Base-by-base conservation (phyloP, 345 rosid species). In the Draba incana region DNA sequence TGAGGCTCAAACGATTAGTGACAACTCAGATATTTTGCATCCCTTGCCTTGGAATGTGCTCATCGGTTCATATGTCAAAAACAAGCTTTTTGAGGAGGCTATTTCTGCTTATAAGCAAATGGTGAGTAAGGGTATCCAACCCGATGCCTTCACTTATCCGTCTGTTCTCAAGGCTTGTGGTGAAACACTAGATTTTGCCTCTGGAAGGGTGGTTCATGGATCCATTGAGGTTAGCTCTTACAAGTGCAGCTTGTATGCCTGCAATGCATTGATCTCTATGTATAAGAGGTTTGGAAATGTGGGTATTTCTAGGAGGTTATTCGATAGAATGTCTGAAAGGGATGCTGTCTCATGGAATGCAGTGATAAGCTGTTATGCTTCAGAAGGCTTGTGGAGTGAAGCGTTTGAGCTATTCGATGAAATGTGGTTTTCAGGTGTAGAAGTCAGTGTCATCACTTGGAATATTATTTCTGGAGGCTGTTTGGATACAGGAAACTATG, bases 271-370 rank as follows among this genome's bases (percentile, higher is more conserved):
- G 84, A 76, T 86, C 35, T 81, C 97, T 14, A 86, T 90, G 97
- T 88, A 90, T 74, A 84, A 89, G 45, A 86, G 80, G 57, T 72
- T 81, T 65, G 86, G 89, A 23, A 70, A 81, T 39, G 69, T 88
- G 62, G 60, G 66, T 62, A 64, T 74, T 62, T 85, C 89, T 13
- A 77, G 73, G 10, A 20, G 47, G 44, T 68, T 90, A 77, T 90
- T 90, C 30, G 84, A 88, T 59, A 60, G 72, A 14, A 91, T 91
- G 89, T 69, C 70, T 0, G 81, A 83, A 52, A 86, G 81, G 76
- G 96, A 90, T 80, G 79, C 69, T 59, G 84, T 88, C 31, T 84
- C 96, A 37, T 91, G 97, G 97, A 88, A 88, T 61, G 75, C 96
- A 2, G 76, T 91, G 42, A 83, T 91, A 45, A 69, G 79, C 66